phyloP scores from a whole-genome alignment of 257 asterid species.

The Osmanthus fragrans region DNA sequence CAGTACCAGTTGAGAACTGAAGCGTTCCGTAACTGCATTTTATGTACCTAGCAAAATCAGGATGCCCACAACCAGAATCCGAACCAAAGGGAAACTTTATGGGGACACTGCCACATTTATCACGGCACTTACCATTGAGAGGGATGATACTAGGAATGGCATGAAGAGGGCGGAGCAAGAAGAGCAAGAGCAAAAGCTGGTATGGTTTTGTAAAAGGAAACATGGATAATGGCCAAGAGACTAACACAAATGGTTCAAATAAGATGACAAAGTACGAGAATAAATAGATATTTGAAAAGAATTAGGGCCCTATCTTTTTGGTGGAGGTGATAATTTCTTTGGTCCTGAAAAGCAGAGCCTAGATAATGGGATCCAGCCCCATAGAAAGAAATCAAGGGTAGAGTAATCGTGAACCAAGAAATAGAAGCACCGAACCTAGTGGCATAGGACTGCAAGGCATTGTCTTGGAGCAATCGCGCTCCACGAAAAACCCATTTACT shows the following conservation, averaged over 20 bases:
- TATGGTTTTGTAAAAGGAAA: conserved; percentile 12
- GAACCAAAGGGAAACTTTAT: conserved; percentile 67
- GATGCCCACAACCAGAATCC: conserved; percentile 63
- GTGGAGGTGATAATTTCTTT: conserved; percentile 28
- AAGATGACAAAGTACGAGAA: background rate
- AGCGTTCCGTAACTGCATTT: conserved; percentile 39
- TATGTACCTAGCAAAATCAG: conserved; percentile 49
- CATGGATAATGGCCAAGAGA: conserved; percentile 30
- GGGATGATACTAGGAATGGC: conserved; percentile 53
- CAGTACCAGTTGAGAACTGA: conserved; percentile 45
- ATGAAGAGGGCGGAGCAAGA: conserved; percentile 27
- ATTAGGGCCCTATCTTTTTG: conserved; percentile 22
- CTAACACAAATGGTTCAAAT: background rate
- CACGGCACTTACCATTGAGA: conserved; percentile 43
- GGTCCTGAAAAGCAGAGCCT: conserved; percentile 59
- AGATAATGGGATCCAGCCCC: conserved; percentile 42
- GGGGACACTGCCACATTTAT: conserved; percentile 47
- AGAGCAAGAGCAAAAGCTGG: conserved; percentile 19
- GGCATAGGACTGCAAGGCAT: background rate
- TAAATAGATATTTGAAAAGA: conserved; percentile 11
- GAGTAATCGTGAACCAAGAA: background rate
- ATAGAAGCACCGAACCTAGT: background rate
- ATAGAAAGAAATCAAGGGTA: background rate
- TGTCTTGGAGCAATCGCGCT: too few relatives aligned
- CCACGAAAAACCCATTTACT: too few relatives aligned